Evolutionary conservation across 331 rosid genomes (phyloP).

Genomic region (Saraca asoca): DNA sequence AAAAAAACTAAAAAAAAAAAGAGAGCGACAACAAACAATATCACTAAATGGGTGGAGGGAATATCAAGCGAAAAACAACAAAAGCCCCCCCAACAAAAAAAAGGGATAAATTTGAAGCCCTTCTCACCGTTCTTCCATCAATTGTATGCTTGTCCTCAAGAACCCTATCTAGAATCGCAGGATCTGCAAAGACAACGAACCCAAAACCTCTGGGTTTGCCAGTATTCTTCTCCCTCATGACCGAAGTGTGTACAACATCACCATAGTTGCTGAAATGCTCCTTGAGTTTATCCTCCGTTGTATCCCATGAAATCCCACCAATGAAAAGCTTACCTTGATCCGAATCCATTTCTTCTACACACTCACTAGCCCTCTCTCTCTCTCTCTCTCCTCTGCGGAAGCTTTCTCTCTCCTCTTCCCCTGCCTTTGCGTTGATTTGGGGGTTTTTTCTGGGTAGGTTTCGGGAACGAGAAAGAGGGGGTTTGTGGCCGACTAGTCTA

Average conservation of each 20-base stretch:
- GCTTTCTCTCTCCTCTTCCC: slow-evolving; percentile 8
- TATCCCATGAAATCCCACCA: slow-evolving; percentile 98
- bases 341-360: slow-evolving; percentile 63
- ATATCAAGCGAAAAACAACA: background rate
- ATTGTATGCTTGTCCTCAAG: slow-evolving; percentile 84
- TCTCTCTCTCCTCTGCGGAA: background rate
- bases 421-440: too few species aligned
- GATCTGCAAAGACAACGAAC: slow-evolving; percentile 86
- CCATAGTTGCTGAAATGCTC: slow-evolving; percentile 80
- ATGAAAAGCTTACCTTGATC: slow-evolving; percentile 96
- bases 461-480: background rate
- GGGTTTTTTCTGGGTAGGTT: background rate
- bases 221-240: slow-evolving; percentile 82
- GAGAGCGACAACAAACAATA: background rate
- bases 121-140: slow-evolving; percentile 87
- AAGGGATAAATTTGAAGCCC: background rate
- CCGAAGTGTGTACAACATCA: slow-evolving; percentile 74
- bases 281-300: slow-evolving; percentile 81
- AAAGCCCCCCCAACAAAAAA: background rate
- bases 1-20: too few species aligned
- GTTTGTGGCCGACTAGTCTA: slow-evolving; percentile 18
- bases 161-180: slow-evolving; percentile 82
- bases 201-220: slow-evolving; percentile 88
- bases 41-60: background rate
- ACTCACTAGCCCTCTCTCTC: background rate